Conservation (phyloP, 805 yeast genomes). For the Ogataea minuta region DNA sequence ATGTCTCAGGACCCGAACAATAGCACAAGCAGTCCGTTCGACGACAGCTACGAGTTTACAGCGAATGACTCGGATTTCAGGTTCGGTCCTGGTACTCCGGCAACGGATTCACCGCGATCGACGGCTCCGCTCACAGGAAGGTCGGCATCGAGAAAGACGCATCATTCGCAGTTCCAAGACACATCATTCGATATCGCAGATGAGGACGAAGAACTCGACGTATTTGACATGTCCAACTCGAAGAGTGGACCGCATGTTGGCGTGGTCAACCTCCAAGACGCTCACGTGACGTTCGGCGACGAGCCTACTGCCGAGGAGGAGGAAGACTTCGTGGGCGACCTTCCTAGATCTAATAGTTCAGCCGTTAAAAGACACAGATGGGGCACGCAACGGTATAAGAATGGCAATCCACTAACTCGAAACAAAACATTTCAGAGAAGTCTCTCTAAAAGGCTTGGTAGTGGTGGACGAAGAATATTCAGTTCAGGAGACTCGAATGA, state of each 20-base stretch:
- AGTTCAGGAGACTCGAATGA: conserved; percentile 22
- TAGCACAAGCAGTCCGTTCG: conserved; percentile 18
- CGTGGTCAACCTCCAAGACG: conserved; percentile 19
- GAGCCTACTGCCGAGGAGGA: conserved; percentile 21
- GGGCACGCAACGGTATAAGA: conserved; percentile 83
- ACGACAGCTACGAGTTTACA: conserved; percentile 18
- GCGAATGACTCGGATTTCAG: conserved; percentile 11
- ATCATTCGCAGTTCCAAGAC: conserved; percentile 4
- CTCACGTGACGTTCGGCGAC: conserved; percentile 19
- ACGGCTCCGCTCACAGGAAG: conserved; percentile 13
- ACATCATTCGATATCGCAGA: conserved; percentile 3
- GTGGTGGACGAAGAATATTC: conserved; percentile 24
- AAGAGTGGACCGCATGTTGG: conserved; percentile 17
- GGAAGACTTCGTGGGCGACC: conserved; percentile 26
- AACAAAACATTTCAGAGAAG: conserved; percentile 50
- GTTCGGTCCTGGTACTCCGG: conserved; percentile 10
- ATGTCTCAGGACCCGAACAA: conserved; percentile 17
- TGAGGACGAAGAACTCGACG: conserved; percentile 5
- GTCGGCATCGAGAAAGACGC: conserved; percentile 10
- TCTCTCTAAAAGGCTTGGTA: conserved; percentile 21
- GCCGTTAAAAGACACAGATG: conserved; percentile 76
- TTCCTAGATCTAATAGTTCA: conserved; percentile 40
- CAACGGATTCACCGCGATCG: conserved; percentile 14
- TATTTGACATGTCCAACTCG: conserved; percentile 19
- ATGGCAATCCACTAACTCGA: conserved; percentile 63